Evolutionary conservation across 805 yeast genomes (phyloP).

Genomic region (Wickerhamomyces mucosus): DNA sequence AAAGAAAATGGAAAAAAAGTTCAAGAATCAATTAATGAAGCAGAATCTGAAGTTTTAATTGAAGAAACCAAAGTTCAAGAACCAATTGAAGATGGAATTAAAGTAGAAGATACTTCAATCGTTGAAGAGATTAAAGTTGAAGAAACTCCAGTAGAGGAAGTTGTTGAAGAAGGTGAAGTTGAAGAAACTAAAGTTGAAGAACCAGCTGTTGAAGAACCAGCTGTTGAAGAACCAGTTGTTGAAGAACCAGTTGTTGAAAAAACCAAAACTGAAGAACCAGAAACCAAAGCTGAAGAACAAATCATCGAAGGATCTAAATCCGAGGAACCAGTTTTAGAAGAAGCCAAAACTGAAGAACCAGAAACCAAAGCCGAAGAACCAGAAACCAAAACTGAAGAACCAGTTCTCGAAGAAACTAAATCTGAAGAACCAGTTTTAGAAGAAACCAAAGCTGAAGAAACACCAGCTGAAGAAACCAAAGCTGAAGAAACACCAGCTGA

Average conservation of each 20-base stretch:
- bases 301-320: neutral
- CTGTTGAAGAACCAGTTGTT: neutral
- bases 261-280: neutral
- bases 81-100: neutral
- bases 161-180: neutral
- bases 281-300: neutral
- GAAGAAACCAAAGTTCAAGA: neutral
- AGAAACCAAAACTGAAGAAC: neutral
- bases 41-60: neutral
- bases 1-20: no score
- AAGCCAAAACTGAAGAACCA: neutral
- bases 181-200: neutral
- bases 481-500: neutral
- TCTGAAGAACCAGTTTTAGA: neutral
- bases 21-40: neutral
- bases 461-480: neutral
- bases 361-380: neutral
- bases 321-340: neutral
- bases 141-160: neutral
- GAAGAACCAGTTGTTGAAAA: neutral
- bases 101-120: neutral
- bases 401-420: neutral
- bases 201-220: neutral
- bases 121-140: neutral
- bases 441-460: neutral